These are phyloP conservation scores for Macrocystidia cucumis DNA, from an alignment of 1,284 basidiomycete genomes.

Conservation along the genomic window DNA sequence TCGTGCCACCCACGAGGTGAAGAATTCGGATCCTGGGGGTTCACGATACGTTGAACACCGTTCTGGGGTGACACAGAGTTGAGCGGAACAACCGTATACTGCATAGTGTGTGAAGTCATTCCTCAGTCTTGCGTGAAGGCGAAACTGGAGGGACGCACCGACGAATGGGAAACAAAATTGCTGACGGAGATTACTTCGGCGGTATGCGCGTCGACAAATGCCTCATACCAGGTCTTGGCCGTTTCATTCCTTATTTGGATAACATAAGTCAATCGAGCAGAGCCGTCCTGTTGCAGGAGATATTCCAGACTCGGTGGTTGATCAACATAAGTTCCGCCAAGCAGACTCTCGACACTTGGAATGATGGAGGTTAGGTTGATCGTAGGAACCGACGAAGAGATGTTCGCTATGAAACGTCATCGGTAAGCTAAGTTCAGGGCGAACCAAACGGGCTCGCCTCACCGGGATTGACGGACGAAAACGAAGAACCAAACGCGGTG, in stretches of 20 bases:
- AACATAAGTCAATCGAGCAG: not conserved
- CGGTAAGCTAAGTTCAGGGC: not conserved
- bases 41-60: not conserved
- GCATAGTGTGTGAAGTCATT: no score
- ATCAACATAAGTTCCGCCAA: not conserved
- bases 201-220: slow-evolving; percentile 38
- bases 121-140: no score
- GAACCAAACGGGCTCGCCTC: no score
- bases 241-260: not conserved
- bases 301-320: not conserved
- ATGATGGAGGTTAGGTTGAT: not conserved
- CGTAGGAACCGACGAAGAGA: not conserved
- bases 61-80: not conserved
- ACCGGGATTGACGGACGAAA: not conserved
- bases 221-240: slow-evolving; percentile 33
- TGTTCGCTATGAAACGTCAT: not conserved
- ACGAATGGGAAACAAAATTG: slow-evolving; percentile 34
- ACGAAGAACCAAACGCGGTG: not conserved
- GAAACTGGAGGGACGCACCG: slow-evolving; percentile 16
- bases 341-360: not conserved
- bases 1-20: not conserved
- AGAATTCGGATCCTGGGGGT: not conserved
- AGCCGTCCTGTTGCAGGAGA: not conserved
- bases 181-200: slow-evolving; percentile 38
- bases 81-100: not conserved